These are phyloP conservation scores for Anthostomella pinea DNA, from an alignment of 2,329 filamentous ascomycete species.

Conservation along the genomic window DNA sequence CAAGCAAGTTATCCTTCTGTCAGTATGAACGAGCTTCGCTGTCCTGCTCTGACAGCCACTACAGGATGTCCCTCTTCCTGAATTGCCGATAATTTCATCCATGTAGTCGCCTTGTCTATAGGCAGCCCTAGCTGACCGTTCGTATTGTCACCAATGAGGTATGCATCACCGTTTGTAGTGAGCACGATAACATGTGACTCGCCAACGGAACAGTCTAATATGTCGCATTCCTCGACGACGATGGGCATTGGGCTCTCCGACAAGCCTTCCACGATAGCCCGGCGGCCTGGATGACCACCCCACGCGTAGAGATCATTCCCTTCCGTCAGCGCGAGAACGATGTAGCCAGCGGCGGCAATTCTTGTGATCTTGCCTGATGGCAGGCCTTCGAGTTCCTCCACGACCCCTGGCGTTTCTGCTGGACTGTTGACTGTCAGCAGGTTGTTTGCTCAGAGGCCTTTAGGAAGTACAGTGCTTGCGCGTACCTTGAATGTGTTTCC, in stretches of 20 bases:
- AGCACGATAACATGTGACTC: conserved; percentile 57
- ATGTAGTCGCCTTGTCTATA: conserved; percentile 24
- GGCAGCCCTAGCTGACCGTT: conserved; percentile 59
- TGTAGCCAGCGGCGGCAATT: conserved; percentile 55
- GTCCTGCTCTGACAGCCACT: conserved; percentile 47
- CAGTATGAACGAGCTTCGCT: conserved; percentile 48
- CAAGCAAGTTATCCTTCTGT: conserved; percentile 26
- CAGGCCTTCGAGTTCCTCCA: conserved; percentile 51
- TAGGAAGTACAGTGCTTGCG: too few relatives aligned
- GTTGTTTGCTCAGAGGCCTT: too few relatives aligned
- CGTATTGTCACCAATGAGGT: conserved; percentile 53
- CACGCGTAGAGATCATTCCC: conserved; percentile 60
- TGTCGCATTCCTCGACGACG: conserved; percentile 47
- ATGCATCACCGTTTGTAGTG: conserved; percentile 47
- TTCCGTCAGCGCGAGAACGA: conserved; percentile 55
- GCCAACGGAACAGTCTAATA: conserved; percentile 57
- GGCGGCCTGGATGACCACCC: conserved; percentile 45
- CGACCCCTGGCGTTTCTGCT: conserved; percentile 42
- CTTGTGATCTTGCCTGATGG: conserved; percentile 50
- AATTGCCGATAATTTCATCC: conserved; percentile 36
- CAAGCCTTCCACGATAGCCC: conserved; percentile 31
- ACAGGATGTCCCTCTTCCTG: conserved; percentile 27
- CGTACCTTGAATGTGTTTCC: conserved; percentile 37
- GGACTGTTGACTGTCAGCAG: conserved; percentile 35
- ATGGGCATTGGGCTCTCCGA: conserved; percentile 41